These are phyloP conservation scores for Candida sanyaensis DNA, from an alignment of 1,139 yeast genomes.

Conservation along the genomic window DNA sequence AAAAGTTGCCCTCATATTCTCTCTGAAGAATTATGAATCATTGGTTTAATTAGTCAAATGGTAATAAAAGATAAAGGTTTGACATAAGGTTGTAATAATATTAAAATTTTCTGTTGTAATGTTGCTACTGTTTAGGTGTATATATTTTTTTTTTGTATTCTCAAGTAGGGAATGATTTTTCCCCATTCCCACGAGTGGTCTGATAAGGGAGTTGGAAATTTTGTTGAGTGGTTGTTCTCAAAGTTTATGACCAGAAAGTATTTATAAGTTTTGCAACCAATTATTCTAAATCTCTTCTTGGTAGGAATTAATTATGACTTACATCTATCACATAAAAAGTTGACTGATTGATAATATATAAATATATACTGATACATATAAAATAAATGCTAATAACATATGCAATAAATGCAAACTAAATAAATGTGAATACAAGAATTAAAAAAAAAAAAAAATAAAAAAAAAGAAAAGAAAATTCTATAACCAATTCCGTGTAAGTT, in stretches of 20 bases:
- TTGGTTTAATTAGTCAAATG: not conserved
- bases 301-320: too few species aligned
- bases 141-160: not conserved
- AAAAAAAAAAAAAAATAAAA: too few species aligned
- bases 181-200: not conserved
- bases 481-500: not conserved
- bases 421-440: not conserved
- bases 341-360: too few species aligned
- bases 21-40: not conserved
- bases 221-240: too few species aligned
- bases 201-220: not conserved
- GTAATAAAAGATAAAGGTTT: not conserved
- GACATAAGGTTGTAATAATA: too few species aligned
- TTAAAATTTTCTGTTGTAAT: too few species aligned
- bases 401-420: not conserved
- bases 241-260: too few species aligned
- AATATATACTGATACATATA: too few species aligned
- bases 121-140: not conserved
- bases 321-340: too few species aligned
- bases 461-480: too few species aligned
- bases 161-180: not conserved
- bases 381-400: not conserved
- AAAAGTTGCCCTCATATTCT: not conserved
- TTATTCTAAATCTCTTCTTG: too few species aligned
- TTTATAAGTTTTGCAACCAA: too few species aligned